Conservation (phyloP, 2,329 filamentous ascomycete species). For the Microcyclospora tardicrescens region DNA sequence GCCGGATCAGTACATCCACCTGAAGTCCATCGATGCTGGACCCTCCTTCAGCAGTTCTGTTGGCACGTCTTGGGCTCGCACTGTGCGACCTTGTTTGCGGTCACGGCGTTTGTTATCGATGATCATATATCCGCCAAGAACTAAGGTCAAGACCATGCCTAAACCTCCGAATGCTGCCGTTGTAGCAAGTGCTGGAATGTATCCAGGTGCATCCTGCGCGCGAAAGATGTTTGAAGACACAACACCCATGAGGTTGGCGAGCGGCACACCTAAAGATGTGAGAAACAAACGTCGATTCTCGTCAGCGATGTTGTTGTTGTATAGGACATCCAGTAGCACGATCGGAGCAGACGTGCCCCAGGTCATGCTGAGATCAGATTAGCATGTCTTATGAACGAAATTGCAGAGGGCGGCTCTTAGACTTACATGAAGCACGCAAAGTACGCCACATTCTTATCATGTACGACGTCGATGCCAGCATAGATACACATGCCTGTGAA, state of each 20-base stretch:
- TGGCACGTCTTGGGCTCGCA: slow-evolving; percentile 39
- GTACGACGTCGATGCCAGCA: slow-evolving; percentile 51
- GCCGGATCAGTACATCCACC: slow-evolving; percentile 26
- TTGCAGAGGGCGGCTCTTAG: slow-evolving; percentile 19
- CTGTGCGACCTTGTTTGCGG: slow-evolving; percentile 37
- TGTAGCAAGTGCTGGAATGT: slow-evolving; percentile 52
- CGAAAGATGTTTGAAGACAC: slow-evolving; percentile 57
- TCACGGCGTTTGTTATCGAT: slow-evolving; percentile 52
- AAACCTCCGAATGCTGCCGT: slow-evolving; percentile 51
- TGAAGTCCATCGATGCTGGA: slow-evolving; percentile 30
- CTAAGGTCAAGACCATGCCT: slow-evolving; percentile 42
- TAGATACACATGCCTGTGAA: slow-evolving; percentile 71
- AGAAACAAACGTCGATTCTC: slow-evolving; percentile 59
- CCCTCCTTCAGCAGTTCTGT: slow-evolving; percentile 34
- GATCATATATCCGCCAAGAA: slow-evolving; percentile 51
- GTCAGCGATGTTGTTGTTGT: slow-evolving; percentile 73
- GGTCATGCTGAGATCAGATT: too few relatives aligned
- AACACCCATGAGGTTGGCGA: slow-evolving; percentile 66
- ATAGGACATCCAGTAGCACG: slow-evolving; percentile 51
- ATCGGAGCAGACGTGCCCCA: slow-evolving; percentile 60
- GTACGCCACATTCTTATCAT: slow-evolving; percentile 54
- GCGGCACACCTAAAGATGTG: slow-evolving; percentile 58
- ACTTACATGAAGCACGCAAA: slow-evolving; percentile 70
- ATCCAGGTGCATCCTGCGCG: slow-evolving; percentile 50
- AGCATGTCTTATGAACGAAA: too few relatives aligned